Evolutionary conservation across 1,139 yeast genomes (phyloP).

Genomic region (Waltiozyma sp.): DNA sequence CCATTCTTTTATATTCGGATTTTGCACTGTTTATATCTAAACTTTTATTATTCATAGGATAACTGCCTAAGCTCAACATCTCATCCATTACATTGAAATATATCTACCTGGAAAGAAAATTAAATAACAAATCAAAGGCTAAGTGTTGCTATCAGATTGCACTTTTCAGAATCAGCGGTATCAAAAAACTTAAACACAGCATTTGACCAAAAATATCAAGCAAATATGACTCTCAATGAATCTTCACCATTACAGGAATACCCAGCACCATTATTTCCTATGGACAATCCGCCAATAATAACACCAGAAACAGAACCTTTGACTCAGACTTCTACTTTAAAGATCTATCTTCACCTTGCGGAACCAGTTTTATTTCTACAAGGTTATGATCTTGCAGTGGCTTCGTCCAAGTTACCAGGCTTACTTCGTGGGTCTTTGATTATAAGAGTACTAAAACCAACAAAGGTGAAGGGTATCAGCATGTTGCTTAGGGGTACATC

Average conservation of each 20-base stretch:
- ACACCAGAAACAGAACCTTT: slow-evolving; percentile 22
- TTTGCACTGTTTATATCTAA: no score
- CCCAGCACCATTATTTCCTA: slow-evolving; percentile 21
- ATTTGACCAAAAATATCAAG: no score
- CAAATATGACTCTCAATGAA: background rate
- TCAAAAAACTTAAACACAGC: no score
- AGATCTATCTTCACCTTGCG: slow-evolving; percentile 36
- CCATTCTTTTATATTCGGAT: no score
- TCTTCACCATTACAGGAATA: background rate
- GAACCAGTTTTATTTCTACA: slow-evolving; percentile 74
- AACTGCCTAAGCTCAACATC: no score
- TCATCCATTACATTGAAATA: no score
- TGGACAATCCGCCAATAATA: slow-evolving; percentile 24
- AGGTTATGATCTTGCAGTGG: slow-evolving; percentile 66
- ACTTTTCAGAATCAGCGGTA: no score
- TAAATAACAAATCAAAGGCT: no score
- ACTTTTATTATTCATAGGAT: no score
- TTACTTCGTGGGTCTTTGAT: slow-evolving; percentile 75
- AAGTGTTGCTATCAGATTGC: no score
- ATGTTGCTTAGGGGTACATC: slow-evolving; percentile 62
- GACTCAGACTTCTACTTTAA: slow-evolving; percentile 24
- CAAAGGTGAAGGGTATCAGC: slow-evolving; percentile 60
- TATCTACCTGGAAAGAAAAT: no score
- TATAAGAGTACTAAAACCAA: slow-evolving; percentile 59
- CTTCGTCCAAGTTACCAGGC: slow-evolving; percentile 64